These are phyloP conservation scores for Arxiozyma slooffiae DNA, from an alignment of 1,139 yeast genomes.

Conservation along the genomic window DNA sequence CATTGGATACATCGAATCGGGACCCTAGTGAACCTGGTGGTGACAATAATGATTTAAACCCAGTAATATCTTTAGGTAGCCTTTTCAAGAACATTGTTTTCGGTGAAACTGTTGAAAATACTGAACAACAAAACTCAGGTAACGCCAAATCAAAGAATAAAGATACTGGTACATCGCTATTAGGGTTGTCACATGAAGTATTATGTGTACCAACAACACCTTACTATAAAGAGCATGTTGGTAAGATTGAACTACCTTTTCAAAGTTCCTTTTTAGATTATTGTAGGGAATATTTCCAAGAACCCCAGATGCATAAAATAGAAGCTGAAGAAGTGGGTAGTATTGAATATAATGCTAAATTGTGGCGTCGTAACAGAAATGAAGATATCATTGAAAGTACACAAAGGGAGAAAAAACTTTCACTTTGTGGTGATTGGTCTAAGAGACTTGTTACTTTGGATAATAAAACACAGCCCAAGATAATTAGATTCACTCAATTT, in stretches of 20 bases:
- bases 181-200: constrained; percentile 41
- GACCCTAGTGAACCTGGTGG: background rate
- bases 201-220: constrained; percentile 33
- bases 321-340: constrained; percentile 94
- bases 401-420: constrained; percentile 77
- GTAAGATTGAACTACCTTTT: constrained; percentile 46
- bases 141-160: constrained; percentile 6
- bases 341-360: constrained; percentile 66
- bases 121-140: constrained; percentile 6
- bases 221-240: constrained; percentile 33
- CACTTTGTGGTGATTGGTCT: constrained; percentile 82
- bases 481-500: constrained; percentile 77
- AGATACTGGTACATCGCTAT: constrained; percentile 16
- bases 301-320: constrained; percentile 83
- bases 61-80: constrained; percentile 13
- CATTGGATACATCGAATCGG: background rate
- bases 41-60: constrained; percentile 2
- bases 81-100: constrained; percentile 22
- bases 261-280: constrained; percentile 76
- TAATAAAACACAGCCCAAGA: constrained; percentile 70
- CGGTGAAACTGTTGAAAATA: constrained; percentile 9
- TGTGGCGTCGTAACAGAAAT: constrained; percentile 87
- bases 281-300: constrained; percentile 88
- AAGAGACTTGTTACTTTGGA: constrained; percentile 51
- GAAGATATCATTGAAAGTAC: constrained; percentile 80